A percentile compares a stretch with the other conserved stretches of the same genome.
These are phyloP conservation scores for Rhododendron williamsianum DNA, from an alignment of 148 eudicot genomes.

Conservation along the genomic window DNA sequence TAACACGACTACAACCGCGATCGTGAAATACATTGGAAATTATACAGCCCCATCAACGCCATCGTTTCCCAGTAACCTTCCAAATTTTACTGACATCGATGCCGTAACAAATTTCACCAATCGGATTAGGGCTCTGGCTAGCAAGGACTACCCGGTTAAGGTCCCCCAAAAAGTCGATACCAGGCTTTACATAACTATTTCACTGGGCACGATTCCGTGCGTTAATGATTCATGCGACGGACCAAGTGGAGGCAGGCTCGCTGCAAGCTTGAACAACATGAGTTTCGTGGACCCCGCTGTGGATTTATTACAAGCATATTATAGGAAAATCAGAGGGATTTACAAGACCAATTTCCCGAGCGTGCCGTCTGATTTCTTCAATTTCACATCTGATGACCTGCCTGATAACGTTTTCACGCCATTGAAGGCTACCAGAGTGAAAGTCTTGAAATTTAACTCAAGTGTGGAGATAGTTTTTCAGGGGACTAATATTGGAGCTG, in stretches of 20 bases:
- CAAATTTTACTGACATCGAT: conserved; percentile 8
- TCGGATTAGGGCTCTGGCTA: neutral
- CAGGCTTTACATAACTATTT: neutral
- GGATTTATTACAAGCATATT: conserved; percentile 17
- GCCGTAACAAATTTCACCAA: conserved; percentile 7
- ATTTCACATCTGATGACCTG: conserved; percentile 8
- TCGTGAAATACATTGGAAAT: neutral
- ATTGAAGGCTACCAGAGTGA: neutral
- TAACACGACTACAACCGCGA: conserved; percentile 6
- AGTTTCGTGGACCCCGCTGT: conserved; percentile 1
- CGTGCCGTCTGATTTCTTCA: conserved; percentile 4
- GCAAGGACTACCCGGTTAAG: neutral
- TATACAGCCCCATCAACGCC: neutral
- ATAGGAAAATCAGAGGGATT: conserved; percentile 8
- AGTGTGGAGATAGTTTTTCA: conserved; percentile 21
- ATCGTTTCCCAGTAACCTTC: neutral
- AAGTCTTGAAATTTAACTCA: conserved; percentile 11
- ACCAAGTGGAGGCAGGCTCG: neutral
- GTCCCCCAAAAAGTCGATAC: conserved; percentile 5
- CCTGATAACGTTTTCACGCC: neutral
- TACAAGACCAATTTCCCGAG: conserved; percentile 11
- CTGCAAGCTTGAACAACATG: conserved; percentile 22
- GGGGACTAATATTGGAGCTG: conserved; percentile 11
- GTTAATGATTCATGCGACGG: conserved; percentile 6
- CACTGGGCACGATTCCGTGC: conserved; percentile 6